A percentile compares a stretch with the other conserved stretches of the same genome.
These are phyloP conservation scores for Chenopodium berlandieri DNA, from an alignment of 148 eudicot species.

Conservation along the genomic window DNA sequence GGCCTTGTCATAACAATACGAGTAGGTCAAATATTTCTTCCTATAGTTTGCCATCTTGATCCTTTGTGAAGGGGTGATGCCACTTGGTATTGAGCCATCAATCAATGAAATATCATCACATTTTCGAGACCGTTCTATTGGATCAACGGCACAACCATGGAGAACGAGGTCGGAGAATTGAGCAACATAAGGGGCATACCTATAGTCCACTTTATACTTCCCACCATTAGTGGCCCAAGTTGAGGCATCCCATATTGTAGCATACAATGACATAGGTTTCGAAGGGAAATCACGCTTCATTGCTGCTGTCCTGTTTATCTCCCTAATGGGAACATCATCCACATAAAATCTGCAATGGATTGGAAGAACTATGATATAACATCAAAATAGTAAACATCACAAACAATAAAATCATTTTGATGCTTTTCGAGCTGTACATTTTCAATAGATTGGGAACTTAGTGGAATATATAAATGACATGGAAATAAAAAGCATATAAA, in stretches of 20 bases:
- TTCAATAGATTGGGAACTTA: conserved; percentile 19
- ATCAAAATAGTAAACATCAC: conserved; percentile 15
- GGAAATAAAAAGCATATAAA: conserved; percentile 8
- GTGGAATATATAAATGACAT: conserved; percentile 14
- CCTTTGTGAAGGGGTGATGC: conserved; percentile 45
- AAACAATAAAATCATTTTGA: neutral
- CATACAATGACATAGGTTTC: conserved; percentile 86
- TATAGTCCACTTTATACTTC: conserved; percentile 69
- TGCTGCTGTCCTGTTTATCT: conserved; percentile 56
- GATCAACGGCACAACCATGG: conserved; percentile 85
- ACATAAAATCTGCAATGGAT: conserved; percentile 65
- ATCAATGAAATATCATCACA: conserved; percentile 30
- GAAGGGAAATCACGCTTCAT: conserved; percentile 83
- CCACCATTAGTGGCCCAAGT: conserved; percentile 96
- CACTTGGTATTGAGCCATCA: conserved; percentile 29
- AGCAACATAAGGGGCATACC: conserved; percentile 84
- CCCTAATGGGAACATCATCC: conserved; percentile 81
- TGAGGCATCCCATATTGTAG: conserved; percentile 95
- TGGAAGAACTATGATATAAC: conserved; percentile 4
- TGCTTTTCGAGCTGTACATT: conserved; percentile 21
- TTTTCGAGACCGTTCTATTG: conserved; percentile 41
- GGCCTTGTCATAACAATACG: conserved; percentile 72
- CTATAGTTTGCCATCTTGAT: conserved; percentile 60
- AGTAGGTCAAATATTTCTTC: conserved; percentile 71
- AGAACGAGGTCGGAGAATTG: conserved; percentile 71